Evolutionary conservation across 2,329 filamentous ascomycete genomes (phyloP), one percentile per base, ranked within the genome.

Genomic region (Fusarium tanahbumbuense): DNA sequence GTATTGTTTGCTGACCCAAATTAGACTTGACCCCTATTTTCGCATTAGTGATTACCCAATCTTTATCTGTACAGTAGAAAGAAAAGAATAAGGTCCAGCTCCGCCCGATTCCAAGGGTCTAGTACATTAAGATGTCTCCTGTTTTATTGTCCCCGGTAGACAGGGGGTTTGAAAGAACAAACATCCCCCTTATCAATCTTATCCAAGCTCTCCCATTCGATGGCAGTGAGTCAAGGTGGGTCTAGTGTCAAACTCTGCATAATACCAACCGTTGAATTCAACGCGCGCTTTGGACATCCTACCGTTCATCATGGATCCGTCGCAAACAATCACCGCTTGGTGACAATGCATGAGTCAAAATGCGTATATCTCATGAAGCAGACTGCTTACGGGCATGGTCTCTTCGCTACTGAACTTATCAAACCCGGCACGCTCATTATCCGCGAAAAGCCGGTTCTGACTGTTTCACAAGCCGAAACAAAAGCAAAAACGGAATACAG

Each of bases 401-500:
- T 66, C 0, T 66, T 66, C 10, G 63, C 63, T 5, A 28, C 11
- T 9, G 15, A 45, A 10, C 9, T 16, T 3, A 56, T 66, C 22
- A 61, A 50, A 13, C 48, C 63, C 10, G 63, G 63, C 27, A 44
- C 42, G 2, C 62, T 48, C n/a, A 67, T 66, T n/a, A 67, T 66
- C 8, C 56, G 28, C 13, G 63, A 66, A 4, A 55, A 22, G 4
- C 27, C 63, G 1, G 27, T 66, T 5, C 15, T 66, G 6, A 18
- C 56, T 4, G 49, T 66, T 4, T 61, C 63, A 9, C 56, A 61
- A 20, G 12, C 8, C 5, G 62, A 67, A n/a, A 15, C 44, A 25
- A 44, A 45, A 48, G 28, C 30, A 4, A 66, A 49, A 2, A 18
- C 37, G 0, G 63, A 66, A 5, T 61, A 66, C 20, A 61, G 25